A percentile compares a stretch with the other conserved stretches of the same genome.
Conservation (phyloP, 78 protist genomes). For the slime mould (Dictyostelium discoideum) region dicty_2.7 NC_007088.5:7718001-7718500, state of each 20-base stretch:
- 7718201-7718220: conserved; percentile 85
- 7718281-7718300: conserved; percentile 93
- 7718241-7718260: conserved; percentile 87
- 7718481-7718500: conserved; percentile 96
- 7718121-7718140: conserved; percentile 97
- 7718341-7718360: conserved; percentile 90
- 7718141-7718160: conserved; percentile 90
- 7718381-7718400: conserved; percentile 95
- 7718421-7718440: conserved; percentile 91
- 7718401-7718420: conserved; percentile 92
- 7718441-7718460: conserved; percentile 95
- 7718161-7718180: conserved; percentile 84
- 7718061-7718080: conserved; percentile 87
- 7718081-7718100: conserved; percentile 96
- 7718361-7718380: conserved; percentile 96
- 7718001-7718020: conserved; percentile 97
- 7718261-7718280: conserved; percentile 84
- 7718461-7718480: conserved; percentile 81
- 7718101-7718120: conserved; percentile 94
- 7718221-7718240: conserved; percentile 91
- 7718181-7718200: conserved; percentile 91
- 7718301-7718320: conserved; percentile 95
- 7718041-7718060: conserved; percentile 93
- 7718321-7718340: conserved; percentile 98
- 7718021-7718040: conserved; percentile 92